phyloP scores from a whole-genome alignment of 192 early-diverging fungal species.

The Pilaira anomala region DNA sequence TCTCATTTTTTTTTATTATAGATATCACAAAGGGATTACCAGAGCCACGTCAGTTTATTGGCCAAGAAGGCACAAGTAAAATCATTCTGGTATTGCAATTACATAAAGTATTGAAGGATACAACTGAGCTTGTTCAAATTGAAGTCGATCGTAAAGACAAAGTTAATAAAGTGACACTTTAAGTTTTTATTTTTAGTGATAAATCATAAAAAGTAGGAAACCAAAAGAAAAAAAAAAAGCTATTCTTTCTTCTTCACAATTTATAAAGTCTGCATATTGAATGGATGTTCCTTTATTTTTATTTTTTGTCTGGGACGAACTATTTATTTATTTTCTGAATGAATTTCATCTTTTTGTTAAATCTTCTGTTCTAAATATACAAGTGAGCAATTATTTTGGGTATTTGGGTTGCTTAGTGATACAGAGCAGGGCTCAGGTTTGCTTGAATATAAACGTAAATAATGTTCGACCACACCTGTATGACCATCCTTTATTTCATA shows the following conservation, averaged over 20 bases:
- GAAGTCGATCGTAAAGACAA: slow-evolving; percentile 21
- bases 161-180: slow-evolving; percentile 29
- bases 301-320: no score
- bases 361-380: slow-evolving; percentile 6
- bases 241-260: no score
- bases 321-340: no score
- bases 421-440: neutral
- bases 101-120: slow-evolving; percentile 22
- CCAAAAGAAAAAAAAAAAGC: no score
- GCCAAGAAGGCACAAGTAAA: slow-evolving; percentile 24
- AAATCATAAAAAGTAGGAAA: no score
- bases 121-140: slow-evolving; percentile 11
- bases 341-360: neutral
- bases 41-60: slow-evolving; percentile 18
- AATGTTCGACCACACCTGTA: slow-evolving; percentile 13
- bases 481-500: slow-evolving; percentile 15
- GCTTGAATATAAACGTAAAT: slow-evolving; percentile 8
- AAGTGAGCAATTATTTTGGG: slow-evolving; percentile 15
- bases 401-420: neutral
- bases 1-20: neutral
- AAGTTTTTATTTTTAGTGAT: no score
- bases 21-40: slow-evolving; percentile 30
- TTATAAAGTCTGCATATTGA: no score
- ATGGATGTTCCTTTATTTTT: no score
- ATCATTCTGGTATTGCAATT: slow-evolving; percentile 22